phyloP scores from a whole-genome alignment of 805 yeast genomes.

The Sugiyamaella marilandica region DNA sequence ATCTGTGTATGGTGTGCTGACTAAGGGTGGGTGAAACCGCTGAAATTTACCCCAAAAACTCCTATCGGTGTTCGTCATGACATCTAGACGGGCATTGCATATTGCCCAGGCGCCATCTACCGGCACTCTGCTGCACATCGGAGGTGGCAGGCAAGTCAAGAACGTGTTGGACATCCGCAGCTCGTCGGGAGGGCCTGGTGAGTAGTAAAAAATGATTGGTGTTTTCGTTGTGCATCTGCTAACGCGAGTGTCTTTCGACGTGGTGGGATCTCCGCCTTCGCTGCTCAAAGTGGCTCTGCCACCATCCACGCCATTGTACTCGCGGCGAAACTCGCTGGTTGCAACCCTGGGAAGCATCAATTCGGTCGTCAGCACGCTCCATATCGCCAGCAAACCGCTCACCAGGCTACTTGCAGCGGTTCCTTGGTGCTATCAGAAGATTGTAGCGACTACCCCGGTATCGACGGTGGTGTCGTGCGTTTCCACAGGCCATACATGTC shows the following conservation, averaged over 20 bases:
- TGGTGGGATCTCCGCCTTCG: conserved; percentile 15
- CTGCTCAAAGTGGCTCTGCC: conserved; percentile 41
- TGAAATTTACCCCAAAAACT: background rate
- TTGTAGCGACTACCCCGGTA: conserved; percentile 29
- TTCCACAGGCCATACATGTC: conserved; percentile 15
- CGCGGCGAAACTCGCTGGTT: conserved; percentile 39
- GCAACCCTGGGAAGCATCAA: conserved; percentile 29
- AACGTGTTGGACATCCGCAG: conserved; percentile 7
- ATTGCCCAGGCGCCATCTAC: conserved; percentile 13
- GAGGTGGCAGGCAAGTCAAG: conserved; percentile 6
- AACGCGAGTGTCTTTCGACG: conserved; percentile 11
- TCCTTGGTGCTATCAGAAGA: conserved; percentile 17
- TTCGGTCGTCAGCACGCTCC: conserved; percentile 8
- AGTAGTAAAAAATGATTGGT: background rate
- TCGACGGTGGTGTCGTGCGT: conserved; percentile 27
- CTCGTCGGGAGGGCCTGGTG: conserved; percentile 5
- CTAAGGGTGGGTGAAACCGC: background rate
- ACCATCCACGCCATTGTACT: conserved; percentile 35
- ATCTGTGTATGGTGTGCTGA: too few species aligned
- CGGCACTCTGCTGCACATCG: conserved; percentile 6
- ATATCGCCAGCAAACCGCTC: conserved; percentile 5
- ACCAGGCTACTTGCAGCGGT: conserved; percentile 6
- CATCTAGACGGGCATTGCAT: conserved; percentile 7
- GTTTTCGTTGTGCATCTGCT: background rate
- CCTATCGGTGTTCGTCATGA: background rate